A percentile compares a stretch with the other conserved stretches of the same genome.
phyloP scores from a whole-genome alignment of 2,329 filamentous ascomycete species.

The Ophiostoma sp. region DNA sequence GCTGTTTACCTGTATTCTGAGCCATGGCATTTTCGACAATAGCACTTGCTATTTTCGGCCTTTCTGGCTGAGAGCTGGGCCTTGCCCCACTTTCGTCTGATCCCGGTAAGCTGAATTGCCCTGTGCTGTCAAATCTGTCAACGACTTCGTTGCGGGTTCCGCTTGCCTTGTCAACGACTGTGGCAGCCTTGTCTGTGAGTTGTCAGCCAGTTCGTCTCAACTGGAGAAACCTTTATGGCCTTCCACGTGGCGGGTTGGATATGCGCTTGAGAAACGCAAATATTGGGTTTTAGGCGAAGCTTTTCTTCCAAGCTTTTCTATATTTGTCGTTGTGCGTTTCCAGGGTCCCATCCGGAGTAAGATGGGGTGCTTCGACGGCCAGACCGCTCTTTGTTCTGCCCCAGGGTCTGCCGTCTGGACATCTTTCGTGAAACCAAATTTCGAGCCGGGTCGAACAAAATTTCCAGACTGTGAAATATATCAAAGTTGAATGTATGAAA shows the following conservation, averaged over 20 bases:
- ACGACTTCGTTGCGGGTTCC: neutral
- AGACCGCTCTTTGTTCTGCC: constrained; percentile 20
- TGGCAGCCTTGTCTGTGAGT: neutral
- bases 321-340: neutral
- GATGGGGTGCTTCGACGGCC: neutral
- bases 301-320: neutral
- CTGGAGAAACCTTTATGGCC: neutral
- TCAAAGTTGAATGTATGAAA: neutral
- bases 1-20: neutral
- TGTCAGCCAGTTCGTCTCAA: neutral
- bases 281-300: neutral
- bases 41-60: neutral
- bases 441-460: neutral
- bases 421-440: neutral
- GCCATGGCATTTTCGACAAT: neutral
- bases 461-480: neutral
- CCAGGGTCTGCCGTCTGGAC: neutral
- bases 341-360: neutral
- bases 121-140: neutral
- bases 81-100: neutral
- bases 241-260: neutral
- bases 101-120: neutral
- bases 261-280: neutral
- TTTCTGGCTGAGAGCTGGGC: neutral
- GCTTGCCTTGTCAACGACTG: neutral